Evolutionary conservation across 768 basidiomycete genomes (phyloP), one percentile per base, ranked within the genome.

Genomic region (Calocera viscosa): DNA sequence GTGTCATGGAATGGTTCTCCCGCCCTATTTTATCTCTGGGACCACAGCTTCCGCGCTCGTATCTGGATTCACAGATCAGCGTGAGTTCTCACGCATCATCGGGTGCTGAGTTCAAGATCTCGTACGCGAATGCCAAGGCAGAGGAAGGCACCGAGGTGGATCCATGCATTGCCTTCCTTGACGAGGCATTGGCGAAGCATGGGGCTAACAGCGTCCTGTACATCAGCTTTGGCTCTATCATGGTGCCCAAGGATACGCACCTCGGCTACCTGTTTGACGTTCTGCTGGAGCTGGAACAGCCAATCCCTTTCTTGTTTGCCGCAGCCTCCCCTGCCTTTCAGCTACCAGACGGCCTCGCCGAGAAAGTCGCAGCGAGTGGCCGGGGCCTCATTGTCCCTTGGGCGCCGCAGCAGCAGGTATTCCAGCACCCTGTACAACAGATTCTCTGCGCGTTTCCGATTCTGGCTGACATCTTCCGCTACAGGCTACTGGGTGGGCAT

Each of bases 361-460:
- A 68, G 60, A 72, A 69, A 47, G 66, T 72, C 8, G 33, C 64
- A 24, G 49, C 43, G 14, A 71, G 69, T 16, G 70, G 70, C n/a
- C 39, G 68, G 30, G 74, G 72, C 1, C 1, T 73, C 22, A 53
- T 74, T 22, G 67, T 72, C 11, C 65, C 68, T 0, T 74, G 72
- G 74, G 64, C 71, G 1, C 74, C 74, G 1, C 74, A 74, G 43
- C 72, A 74, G 53, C 35, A 65, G 2, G 68, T 73, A 28, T 69
- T 74, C 5, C 39, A 64, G 22, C 73, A 74, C 60, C 71, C 69
- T 1, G 74, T 73, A 60, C 53, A 71, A 64, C 11, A 28, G 26
- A 40, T 19, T 16, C 49, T n/a, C 8, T 26, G 24, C 49, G 19
- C 10, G 30, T 60, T 16, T 26, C 10, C 5, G 43, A 47, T 10